Percentiles rank a stretch among this genome's conserved stretches.
phyloP scores from a whole-genome alignment of 1,284 basidiomycete genomes.

The Heliocybe sulcata region DNA sequence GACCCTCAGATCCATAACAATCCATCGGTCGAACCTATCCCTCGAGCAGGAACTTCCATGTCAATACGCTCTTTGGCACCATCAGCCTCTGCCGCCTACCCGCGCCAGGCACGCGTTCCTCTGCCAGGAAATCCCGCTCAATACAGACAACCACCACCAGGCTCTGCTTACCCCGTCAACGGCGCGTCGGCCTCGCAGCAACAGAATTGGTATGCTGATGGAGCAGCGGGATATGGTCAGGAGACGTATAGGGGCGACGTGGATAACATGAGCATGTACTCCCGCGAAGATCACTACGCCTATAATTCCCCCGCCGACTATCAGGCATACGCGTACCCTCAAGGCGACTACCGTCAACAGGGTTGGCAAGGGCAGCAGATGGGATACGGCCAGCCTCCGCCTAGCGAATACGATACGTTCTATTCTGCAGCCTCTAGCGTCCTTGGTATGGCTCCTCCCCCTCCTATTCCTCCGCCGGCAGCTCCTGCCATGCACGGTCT shows the following conservation, averaged over 20 bases:
- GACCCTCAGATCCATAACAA: constrained; percentile 22
- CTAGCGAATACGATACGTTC: constrained; percentile 42
- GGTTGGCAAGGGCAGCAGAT: constrained; percentile 28
- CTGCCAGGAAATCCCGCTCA: constrained; percentile 7
- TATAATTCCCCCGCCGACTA: constrained; percentile 10
- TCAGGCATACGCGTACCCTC: constrained; percentile 19
- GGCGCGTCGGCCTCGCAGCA: not conserved
- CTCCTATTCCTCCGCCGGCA: constrained; percentile 9
- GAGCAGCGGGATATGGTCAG: not conserved
- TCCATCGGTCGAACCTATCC: constrained; percentile 28
- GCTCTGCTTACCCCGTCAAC: not conserved
- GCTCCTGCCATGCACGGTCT: constrained; percentile 6
- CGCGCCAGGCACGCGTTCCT: constrained; percentile 15
- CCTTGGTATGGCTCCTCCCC: constrained; percentile 65
- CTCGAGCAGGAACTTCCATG: constrained; percentile 45
- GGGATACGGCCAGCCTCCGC: constrained; percentile 16
- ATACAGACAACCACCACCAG: not conserved
- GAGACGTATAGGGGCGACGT: constrained; percentile 9
- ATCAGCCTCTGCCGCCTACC: constrained; percentile 15
- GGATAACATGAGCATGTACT: constrained; percentile 25
- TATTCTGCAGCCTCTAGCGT: constrained; percentile 76
- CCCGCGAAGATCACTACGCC: constrained; percentile 23
- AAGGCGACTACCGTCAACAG: constrained; percentile 17
- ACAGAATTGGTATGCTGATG: not conserved
- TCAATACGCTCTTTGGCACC: constrained; percentile 33